Percentiles rank a stretch among this genome's conserved stretches.
phyloP scores from a whole-genome alignment of 176 grass and related monocot genomes.

The maize (Zea mays) region Zm-B73-REFERENCE-NAM-5.0 NC_050105.1:100258501-100259000 shows the following conservation, averaged over 20 bases:
- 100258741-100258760: conserved; percentile 84
- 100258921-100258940: background rate
- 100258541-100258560: conserved; percentile 1
- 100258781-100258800: conserved; percentile 48
- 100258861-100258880: conserved; percentile 70
- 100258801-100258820: conserved; percentile 60
- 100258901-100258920: conserved; percentile 36
- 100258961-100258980: conserved; percentile 27
- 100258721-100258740: conserved; percentile 35
- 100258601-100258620: conserved; percentile 58
- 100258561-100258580: conserved; percentile 18
- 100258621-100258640: conserved; percentile 77
- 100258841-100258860: conserved; percentile 91
- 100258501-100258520: background rate
- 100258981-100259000: conserved; percentile 81
- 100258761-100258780: conserved; percentile 77
- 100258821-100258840: conserved; percentile 40
- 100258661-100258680: conserved; percentile 68
- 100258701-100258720: conserved; percentile 45
- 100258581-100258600: conserved; percentile 33
- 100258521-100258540: background rate
- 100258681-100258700: conserved; percentile 68
- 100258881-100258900: conserved; percentile 45
- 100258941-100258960: conserved; percentile 14
- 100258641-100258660: conserved; percentile 66